Evolutionary conservation across 768 basidiomycete genomes (phyloP), one percentile per base, ranked within the genome.

Genomic region (Boletus subcaerulescens): DNA sequence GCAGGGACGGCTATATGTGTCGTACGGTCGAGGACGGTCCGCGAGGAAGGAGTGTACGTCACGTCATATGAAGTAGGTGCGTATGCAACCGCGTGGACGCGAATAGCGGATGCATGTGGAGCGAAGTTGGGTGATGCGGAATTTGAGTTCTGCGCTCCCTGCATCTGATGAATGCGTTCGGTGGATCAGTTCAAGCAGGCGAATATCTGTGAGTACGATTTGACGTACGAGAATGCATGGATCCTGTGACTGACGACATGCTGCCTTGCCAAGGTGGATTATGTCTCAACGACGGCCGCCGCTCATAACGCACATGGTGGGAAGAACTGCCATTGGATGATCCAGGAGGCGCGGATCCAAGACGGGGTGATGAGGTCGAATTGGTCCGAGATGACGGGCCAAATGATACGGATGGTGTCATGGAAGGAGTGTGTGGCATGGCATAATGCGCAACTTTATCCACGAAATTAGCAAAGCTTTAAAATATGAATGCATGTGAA

Each of bases 91-190:
- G 73, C 76, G 9, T 78, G 77, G 77, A 75, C 4, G 84, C 82
- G 46, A 87, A 76, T 0, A 87, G 69, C 5, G 85, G 85, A 61
- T 87, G 85, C 79, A 87, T 82, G 62, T 82, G 78, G 24, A 82
- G 63, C 40, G 76, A 52, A 60, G 76, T 61, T 60, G 71, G 64
- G 26, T 53, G 55, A 31, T 61, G 62, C 2, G 57, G 60, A 15
- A 56, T 57, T 64, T 56, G 20, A 18, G 56, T 31, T 70, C 72
- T 48, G 58, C 45, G 40, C 64, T 66, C 46, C 65, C 65, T 24
- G 56, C 45, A 39, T 56, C 66, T 67, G 44, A 4, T 36, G 24
- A 22, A n/a, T 35, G 45, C 14, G 10, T 47, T 18, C 1, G n/a
- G 57, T 59, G 45, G 33, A 55, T 56, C 53, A 50, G 53, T 44